Evolutionary conservation across 2,329 filamentous ascomycete species (phyloP).

Genomic region (Paramyrothecium roridum): DNA sequence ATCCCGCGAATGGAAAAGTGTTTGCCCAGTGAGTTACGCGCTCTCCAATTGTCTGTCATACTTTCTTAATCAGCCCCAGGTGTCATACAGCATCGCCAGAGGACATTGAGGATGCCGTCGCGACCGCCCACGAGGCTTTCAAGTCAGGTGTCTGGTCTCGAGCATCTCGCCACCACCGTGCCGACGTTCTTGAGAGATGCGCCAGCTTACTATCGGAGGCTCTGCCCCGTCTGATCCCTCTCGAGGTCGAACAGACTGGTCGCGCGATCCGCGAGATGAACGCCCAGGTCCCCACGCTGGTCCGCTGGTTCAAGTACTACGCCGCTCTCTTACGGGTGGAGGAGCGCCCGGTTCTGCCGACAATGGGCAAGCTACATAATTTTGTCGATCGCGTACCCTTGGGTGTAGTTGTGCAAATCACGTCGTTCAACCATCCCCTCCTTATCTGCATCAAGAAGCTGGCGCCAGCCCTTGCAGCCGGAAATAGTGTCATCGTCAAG

Average conservation of each 20-base stretch:
- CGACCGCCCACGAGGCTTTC: slow-evolving; percentile 59
- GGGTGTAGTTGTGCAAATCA: slow-evolving; percentile 55
- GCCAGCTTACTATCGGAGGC: slow-evolving; percentile 50
- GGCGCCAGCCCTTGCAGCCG: slow-evolving; percentile 56
- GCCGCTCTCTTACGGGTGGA: slow-evolving; percentile 64
- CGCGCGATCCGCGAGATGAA: slow-evolving; percentile 67
- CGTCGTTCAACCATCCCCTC: slow-evolving; percentile 57
- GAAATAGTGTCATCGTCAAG: slow-evolving; percentile 60
- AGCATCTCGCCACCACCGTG: slow-evolving; percentile 53
- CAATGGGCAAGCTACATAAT: slow-evolving; percentile 57
- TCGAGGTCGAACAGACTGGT: slow-evolving; percentile 68
- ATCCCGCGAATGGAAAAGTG: slow-evolving; percentile 49
- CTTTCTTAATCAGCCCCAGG: slow-evolving; percentile 6
- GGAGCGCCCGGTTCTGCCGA: slow-evolving; percentile 64
- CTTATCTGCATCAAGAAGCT: slow-evolving; percentile 59
- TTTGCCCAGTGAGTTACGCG: slow-evolving; percentile 41
- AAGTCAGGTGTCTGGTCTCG: slow-evolving; percentile 64
- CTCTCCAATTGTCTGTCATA: background rate
- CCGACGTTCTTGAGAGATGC: slow-evolving; percentile 59
- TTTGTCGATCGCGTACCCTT: slow-evolving; percentile 52
- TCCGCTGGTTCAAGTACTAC: slow-evolving; percentile 71
- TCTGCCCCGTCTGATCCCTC: slow-evolving; percentile 53
- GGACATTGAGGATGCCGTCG: slow-evolving; percentile 24
- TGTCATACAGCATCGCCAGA: slow-evolving; percentile 23
- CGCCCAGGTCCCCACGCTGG: slow-evolving; percentile 63